Base-by-base conservation (phyloP, 306 rosid genomes). In the Acacia acuminata region DNA sequence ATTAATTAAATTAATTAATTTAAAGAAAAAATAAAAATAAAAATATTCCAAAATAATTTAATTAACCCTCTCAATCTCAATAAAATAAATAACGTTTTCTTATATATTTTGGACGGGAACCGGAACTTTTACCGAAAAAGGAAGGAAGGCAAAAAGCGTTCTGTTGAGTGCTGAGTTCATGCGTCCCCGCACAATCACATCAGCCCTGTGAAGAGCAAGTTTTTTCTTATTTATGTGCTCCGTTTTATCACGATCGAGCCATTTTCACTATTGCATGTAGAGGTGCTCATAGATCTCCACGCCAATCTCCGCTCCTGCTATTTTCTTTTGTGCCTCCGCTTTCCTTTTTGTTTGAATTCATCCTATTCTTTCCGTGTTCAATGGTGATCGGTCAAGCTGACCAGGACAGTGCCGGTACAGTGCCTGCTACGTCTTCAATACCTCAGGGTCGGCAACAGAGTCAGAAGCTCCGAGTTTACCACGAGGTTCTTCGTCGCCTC, bases 401-500 rank as follows among this genome's bases (percentile, higher is more conserved):
- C 90, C 93, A 91, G 83, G 90, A 90, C 90, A 81, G 90, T 71
- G 87, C 92, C 61, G 89, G 89, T 86, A 89, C 91, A 81, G 86
- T 83, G 22, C 84, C 74, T 79, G 83, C 58, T 68, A 22, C 82
- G 60, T 78, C 86, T 69, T 83, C 89, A 47, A 81, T 85, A 84
- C 79, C 87, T 13, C 92, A 81, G 56, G 81, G 27, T 22, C 94
- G 92, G 0, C 94, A 90, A 11, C 97, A 90, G 66, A 81, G 94
- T 2, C 94, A 81, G 76, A 96, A 90, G 87, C 74, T 89, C 9
- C 87, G 89, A 88, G 99, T 96, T 2, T 94, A 92, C 87, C 87
- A 88, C 90, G 97, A 96, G 85, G 95, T 96, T 85, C 93, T 96
- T 25, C 97, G 95, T 55, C 99, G 98, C 32, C 88, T 96, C 47